A percentile compares a stretch with the other conserved stretches of the same genome.
Conservation (phyloP, 257 asterid genomes). For the Lavandula angustifolia region DNA sequence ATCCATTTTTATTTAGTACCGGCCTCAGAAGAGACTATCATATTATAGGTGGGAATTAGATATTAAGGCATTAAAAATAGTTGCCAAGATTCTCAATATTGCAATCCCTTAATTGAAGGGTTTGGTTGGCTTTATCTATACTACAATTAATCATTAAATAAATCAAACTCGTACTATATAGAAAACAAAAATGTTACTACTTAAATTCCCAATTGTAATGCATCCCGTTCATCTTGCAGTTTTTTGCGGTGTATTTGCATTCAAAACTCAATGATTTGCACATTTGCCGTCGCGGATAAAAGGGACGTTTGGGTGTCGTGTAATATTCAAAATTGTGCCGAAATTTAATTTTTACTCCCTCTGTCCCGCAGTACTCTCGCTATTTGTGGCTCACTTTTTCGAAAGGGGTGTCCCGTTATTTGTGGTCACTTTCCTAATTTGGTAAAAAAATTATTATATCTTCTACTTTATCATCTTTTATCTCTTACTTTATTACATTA, state of each 20-base stretch:
- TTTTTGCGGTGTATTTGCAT: background rate
- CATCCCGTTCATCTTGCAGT: background rate
- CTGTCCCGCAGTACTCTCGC: too few species aligned
- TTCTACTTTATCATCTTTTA: too few species aligned
- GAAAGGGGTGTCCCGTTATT: too few species aligned
- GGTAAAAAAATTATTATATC: too few species aligned
- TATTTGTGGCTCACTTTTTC: too few species aligned
- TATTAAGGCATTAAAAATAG: constrained; percentile 27
- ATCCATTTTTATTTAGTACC: too few species aligned
- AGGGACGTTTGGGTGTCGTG: background rate
- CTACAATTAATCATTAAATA: background rate
- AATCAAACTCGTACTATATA: background rate
- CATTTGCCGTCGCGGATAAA: background rate
- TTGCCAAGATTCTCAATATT: constrained; percentile 32
- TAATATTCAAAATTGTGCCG: too few species aligned
- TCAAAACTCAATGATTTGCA: too few species aligned
- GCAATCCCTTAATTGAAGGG: constrained; percentile 41
- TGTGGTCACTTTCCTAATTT: too few species aligned
- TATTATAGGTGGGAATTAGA: constrained; percentile 20
- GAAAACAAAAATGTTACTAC: background rate
- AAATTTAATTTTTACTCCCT: too few species aligned
- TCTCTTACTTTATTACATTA: too few species aligned
- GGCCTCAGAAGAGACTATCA: too few species aligned
- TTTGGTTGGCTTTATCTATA: constrained; percentile 19
- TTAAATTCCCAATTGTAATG: constrained; percentile 9